Base-by-base conservation (phyloP, 1,284 basidiomycete species). In the Marasmius sp. region DNA sequence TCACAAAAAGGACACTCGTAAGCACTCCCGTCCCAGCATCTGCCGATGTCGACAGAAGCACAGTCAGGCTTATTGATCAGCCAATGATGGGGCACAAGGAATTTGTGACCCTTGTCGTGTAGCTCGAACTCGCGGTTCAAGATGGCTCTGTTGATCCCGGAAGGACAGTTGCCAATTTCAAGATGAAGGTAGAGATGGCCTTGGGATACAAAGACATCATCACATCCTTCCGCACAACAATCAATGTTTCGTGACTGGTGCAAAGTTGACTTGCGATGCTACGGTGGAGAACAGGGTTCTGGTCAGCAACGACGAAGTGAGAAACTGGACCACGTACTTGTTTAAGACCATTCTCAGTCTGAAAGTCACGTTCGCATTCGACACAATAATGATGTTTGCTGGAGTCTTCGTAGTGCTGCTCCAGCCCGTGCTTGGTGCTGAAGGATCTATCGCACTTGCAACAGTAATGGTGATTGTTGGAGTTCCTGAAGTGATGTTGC, bases 1-100 rank as follows among this genome's bases (percentile, higher is more conserved):
- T 84, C 77, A 67, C 85, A 87, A 14, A 87, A 72, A 64, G 81
- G 81, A 68, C 85, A 87, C 67, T 86, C 82, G 66, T 77, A 87
- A 16, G 67, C 74, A 6, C 20, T 5, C 0, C 77, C 77, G 61
- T 86, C 86, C 79, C 78, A 86, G 0, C 84, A 72, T 2, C 67
- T 69, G 8, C 61, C 60, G 12, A 77, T 80, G 34, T 83, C 85
- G 36, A 68, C 63, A 64, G 76, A 79, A 1, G 37, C 69, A 36
- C 12, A 16, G 8, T 71, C 2, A 18, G 45, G 45, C 12, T 12
- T 66, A 22, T 53, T 43, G 36, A 34, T 22, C 48, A 66, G n/a
- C 62, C 68, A 16, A 74, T 75, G 43, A 82, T 62, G 36, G 78
- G 70, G 20, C 73, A 73, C 22, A 67, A 62, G 9, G 77, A 73